A percentile compares a stretch with the other conserved stretches of the same genome.
Evolutionary conservation across 805 yeast genomes (phyloP).

Genomic region (Kodamaea fukazawae): DNA sequence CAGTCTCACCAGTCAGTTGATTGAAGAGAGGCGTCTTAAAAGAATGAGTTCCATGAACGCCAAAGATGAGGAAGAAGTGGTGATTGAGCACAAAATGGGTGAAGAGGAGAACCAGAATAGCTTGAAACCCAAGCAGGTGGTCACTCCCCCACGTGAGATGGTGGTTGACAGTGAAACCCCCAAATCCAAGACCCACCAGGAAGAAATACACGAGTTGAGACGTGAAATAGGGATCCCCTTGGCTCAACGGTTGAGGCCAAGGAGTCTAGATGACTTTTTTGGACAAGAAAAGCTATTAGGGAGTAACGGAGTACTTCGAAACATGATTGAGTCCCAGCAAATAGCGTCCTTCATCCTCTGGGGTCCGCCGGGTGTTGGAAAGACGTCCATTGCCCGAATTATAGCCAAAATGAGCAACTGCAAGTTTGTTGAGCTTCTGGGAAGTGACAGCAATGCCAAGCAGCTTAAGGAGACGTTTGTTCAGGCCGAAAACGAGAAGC

Average conservation of each 20-base stretch:
- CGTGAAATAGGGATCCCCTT: conserved; percentile 29
- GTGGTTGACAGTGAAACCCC: neutral
- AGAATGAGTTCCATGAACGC: neutral
- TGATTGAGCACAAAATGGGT: neutral
- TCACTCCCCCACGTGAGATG: neutral
- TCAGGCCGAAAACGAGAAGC: conserved; percentile 36
- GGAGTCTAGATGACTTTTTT: conserved; percentile 33
- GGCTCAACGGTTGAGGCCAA: conserved; percentile 42
- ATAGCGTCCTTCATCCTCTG: conserved; percentile 42
- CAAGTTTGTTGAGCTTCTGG: conserved; percentile 40
- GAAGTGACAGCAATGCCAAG: conserved; percentile 37
- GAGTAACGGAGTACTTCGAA: conserved; percentile 33
- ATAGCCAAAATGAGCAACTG: conserved; percentile 30
- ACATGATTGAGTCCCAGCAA: conserved; percentile 30
- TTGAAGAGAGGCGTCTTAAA: conserved; percentile 24
- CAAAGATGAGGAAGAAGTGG: conserved; percentile 1
- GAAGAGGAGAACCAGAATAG: too few relatives aligned
- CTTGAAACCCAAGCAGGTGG: neutral
- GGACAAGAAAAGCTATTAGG: conserved; percentile 45
- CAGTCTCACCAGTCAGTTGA: conserved; percentile 31
- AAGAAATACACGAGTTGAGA: conserved; percentile 13
- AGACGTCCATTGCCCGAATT: conserved; percentile 42
- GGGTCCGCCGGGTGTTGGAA: conserved; percentile 48
- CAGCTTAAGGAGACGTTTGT: conserved; percentile 34
- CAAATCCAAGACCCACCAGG: conserved; percentile 1